Evolutionary conservation across 2,329 filamentous ascomycete genomes (phyloP).

Genomic region (Ophiostoma ulmi): DNA sequence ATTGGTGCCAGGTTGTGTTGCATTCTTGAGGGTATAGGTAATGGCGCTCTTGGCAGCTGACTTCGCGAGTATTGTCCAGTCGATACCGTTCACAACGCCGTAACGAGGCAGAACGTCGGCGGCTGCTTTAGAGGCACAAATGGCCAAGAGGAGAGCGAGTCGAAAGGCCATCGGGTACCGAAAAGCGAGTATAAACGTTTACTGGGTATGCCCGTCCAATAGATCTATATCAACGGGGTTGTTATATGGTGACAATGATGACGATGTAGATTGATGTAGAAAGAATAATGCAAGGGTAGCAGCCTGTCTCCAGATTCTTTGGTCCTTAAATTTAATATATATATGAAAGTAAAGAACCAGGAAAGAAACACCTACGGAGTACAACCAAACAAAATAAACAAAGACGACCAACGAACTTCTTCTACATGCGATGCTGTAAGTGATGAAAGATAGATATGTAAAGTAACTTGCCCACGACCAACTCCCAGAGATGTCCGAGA

Average conservation of each 20-base stretch:
- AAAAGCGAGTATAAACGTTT: neutral
- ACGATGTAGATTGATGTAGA: neutral
- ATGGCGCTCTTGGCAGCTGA: neutral
- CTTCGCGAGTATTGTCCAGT: neutral
- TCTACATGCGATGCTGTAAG: slow-evolving; percentile 6
- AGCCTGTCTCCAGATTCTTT: neutral
- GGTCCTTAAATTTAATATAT: neutral
- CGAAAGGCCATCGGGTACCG: neutral
- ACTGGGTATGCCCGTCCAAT: neutral
- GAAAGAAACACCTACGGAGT: neutral
- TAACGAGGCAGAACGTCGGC: neutral
- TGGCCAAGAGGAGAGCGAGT: neutral
- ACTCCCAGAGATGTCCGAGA: neutral
- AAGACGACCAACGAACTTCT: neutral
- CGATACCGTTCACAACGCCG: neutral
- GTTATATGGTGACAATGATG: neutral
- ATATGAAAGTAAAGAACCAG: neutral
- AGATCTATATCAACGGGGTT: neutral
- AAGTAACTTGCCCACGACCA: neutral
- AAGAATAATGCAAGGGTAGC: neutral
- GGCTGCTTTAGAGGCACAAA: neutral
- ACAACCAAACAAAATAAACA: neutral
- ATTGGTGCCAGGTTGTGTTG: neutral
- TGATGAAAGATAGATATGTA: neutral
- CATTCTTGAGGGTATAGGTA: neutral